These are phyloP conservation scores for Blastosporella zonata DNA, from an alignment of 1,284 basidiomycete species.

Conservation along the genomic window DNA sequence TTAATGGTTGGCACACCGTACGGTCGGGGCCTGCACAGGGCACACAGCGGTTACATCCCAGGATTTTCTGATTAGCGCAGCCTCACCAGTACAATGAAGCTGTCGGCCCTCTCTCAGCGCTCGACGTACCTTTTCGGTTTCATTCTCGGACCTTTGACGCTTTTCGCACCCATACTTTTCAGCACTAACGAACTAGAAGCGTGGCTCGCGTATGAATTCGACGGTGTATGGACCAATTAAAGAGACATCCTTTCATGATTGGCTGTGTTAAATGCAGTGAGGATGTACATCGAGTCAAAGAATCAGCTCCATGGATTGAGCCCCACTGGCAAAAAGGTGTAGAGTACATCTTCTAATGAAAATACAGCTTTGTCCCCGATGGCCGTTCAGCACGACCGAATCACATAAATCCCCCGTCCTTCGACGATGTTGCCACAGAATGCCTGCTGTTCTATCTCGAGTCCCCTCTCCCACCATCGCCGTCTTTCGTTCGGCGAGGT, in stretches of 20 bases:
- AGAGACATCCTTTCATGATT: background rate
- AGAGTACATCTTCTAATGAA: background rate
- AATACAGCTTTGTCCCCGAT: constrained; percentile 2
- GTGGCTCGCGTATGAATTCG: background rate
- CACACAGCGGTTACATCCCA: no score
- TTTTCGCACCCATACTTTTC: no score
- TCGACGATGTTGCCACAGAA: background rate
- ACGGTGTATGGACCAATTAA: no score
- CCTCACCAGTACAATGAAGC: no score
- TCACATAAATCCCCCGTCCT: background rate
- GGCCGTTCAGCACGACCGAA: no score
- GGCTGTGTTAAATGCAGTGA: constrained; percentile 4
- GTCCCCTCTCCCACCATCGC: background rate
- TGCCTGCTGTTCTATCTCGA: constrained; percentile 7
- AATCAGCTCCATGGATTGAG: background rate
- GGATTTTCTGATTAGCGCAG: no score
- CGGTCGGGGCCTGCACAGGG: no score
- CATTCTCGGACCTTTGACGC: no score
- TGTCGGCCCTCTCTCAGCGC: no score
- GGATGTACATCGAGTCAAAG: constrained; percentile 5
- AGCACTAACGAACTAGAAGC: background rate
- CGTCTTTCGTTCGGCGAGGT: constrained; percentile 3
- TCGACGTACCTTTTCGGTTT: no score
- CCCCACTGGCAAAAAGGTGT: constrained; percentile 2
- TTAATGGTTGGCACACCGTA: no score